Conservation (phyloP, 805 yeast species). For the Kodamaea nitidulidarum region DNA sequence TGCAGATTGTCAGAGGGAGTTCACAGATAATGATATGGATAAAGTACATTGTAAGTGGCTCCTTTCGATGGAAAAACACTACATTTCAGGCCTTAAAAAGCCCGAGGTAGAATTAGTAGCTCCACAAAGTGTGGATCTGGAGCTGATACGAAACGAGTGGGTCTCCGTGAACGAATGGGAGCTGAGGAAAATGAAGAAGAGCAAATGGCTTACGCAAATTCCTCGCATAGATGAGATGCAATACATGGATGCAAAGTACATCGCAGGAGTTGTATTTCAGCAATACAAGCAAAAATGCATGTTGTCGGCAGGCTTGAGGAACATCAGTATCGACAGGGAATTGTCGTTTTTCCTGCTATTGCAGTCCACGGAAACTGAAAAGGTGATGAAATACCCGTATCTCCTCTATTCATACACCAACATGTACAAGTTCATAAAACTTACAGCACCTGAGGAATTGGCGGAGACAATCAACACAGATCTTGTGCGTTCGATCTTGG, state of each 20-base stretch:
- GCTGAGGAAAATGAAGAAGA: conserved; percentile 13
- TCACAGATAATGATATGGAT: conserved; percentile 32
- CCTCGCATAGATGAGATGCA: conserved; percentile 52
- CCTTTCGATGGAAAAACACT: conserved; percentile 35
- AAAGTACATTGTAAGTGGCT: conserved; percentile 31
- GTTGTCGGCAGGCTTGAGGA: no score
- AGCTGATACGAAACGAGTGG: conserved; percentile 34
- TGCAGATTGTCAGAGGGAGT: conserved; percentile 38
- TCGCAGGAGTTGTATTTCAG: conserved; percentile 36
- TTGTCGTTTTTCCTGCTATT: conserved; percentile 32
- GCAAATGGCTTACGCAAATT: conserved; percentile 7
- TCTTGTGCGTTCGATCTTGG: conserved; percentile 45
- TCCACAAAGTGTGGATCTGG: conserved; percentile 10
- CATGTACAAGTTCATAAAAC: conserved; percentile 45
- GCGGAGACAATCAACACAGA: conserved; percentile 35
- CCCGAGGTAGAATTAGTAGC: conserved; percentile 22
- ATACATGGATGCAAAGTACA: conserved; percentile 48
- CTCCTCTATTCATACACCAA: conserved; percentile 44
- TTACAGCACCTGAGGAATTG: conserved; percentile 29
- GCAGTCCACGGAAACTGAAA: conserved; percentile 50
- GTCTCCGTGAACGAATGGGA: conserved; percentile 35
- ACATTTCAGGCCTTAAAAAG: conserved; percentile 17
- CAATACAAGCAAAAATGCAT: conserved; percentile 15
- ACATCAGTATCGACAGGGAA: neutral
- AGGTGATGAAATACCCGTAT: conserved; percentile 43